A percentile compares a stretch with the other conserved stretches of the same genome.
Evolutionary conservation across 1,139 yeast genomes (phyloP).

Genomic region (Spencermartinsiella ligniputridi): DNA sequence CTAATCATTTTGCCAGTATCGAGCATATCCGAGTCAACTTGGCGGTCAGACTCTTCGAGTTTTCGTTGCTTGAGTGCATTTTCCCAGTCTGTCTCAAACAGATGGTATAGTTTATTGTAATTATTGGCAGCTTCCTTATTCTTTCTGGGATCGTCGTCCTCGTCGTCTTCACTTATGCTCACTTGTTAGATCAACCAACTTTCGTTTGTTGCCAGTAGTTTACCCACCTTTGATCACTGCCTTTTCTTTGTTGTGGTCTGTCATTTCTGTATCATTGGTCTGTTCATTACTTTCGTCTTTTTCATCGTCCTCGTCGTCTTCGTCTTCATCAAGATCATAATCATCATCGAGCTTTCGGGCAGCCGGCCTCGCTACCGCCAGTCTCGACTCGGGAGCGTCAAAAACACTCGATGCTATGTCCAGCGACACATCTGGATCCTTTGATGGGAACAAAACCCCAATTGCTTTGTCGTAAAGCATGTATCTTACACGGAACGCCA

Average conservation of each 20-base stretch:
- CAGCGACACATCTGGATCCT: constrained; percentile 19
- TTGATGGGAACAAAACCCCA: constrained; percentile 29
- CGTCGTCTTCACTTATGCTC: neutral
- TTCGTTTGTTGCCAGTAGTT: too few relatives aligned
- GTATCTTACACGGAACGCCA: constrained; percentile 39
- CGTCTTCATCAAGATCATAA: constrained; percentile 28
- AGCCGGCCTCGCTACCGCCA: constrained; percentile 16
- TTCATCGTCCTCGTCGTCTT: constrained; percentile 23
- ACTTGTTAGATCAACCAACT: neutral
- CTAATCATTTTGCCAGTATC: constrained; percentile 18
- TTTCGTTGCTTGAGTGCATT: constrained; percentile 72
- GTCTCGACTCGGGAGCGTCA: constrained; percentile 31
- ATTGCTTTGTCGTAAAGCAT: constrained; percentile 39
- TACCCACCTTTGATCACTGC: constrained; percentile 3
- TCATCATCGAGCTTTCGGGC: constrained; percentile 27
- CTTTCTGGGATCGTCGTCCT: constrained; percentile 14
- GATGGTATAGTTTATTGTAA: constrained; percentile 56
- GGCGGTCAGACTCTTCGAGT: constrained; percentile 74
- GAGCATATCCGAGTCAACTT: constrained; percentile 44
- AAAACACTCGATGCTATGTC: constrained; percentile 29
- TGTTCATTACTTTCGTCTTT: constrained; percentile 9
- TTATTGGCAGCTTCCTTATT: constrained; percentile 33
- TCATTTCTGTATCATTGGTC: constrained; percentile 11
- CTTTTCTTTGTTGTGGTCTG: neutral
- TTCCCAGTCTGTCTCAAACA: constrained; percentile 78